phyloP scores from a whole-genome alignment of 2,329 filamentous ascomycete genomes.

The Laburnicola sp. region DNA sequence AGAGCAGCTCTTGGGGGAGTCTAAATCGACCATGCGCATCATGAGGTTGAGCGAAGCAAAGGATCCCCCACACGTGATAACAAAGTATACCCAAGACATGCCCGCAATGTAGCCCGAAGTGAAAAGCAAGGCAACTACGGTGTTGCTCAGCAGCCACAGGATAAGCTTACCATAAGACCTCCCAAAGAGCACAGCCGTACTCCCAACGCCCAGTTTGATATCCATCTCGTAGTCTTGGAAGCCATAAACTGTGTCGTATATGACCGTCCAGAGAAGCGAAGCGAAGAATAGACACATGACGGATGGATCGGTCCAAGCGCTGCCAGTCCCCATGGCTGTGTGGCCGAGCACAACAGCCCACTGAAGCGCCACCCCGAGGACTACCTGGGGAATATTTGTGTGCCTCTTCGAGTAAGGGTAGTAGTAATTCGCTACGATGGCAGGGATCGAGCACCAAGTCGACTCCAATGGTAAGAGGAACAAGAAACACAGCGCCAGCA shows the following conservation, averaged over 20 bases:
- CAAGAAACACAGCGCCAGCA: slow-evolving; percentile 48
- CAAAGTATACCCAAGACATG: background rate
- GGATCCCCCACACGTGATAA: background rate
- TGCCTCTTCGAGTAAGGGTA: slow-evolving; percentile 59
- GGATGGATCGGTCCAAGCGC: background rate
- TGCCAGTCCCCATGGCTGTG: background rate
- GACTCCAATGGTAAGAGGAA: slow-evolving; percentile 47
- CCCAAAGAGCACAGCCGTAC: slow-evolving; percentile 8
- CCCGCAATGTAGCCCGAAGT: background rate
- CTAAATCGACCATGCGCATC: slow-evolving; percentile 1
- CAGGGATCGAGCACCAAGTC: slow-evolving; percentile 47
- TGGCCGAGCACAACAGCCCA: slow-evolving; percentile 9
- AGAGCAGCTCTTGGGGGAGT: slow-evolving; percentile 1
- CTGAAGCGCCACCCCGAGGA: slow-evolving; percentile 48
- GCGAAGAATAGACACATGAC: slow-evolving; percentile 6
- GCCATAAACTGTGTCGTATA: slow-evolving; percentile 45
- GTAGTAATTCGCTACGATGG: slow-evolving; percentile 49
- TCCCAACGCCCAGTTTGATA: slow-evolving; percentile 35
- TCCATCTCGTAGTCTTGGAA: slow-evolving; percentile 42
- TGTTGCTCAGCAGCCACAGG: background rate
- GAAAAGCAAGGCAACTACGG: background rate
- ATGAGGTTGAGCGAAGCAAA: slow-evolving; percentile 1
- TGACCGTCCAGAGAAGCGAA: slow-evolving; percentile 30
- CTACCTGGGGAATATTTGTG: slow-evolving; percentile 57
- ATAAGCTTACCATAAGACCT: background rate